Evolutionary conservation across 768 basidiomycete species (phyloP), one percentile per base, ranked within the genome.

Genomic region (Amanita subjunquillea): DNA sequence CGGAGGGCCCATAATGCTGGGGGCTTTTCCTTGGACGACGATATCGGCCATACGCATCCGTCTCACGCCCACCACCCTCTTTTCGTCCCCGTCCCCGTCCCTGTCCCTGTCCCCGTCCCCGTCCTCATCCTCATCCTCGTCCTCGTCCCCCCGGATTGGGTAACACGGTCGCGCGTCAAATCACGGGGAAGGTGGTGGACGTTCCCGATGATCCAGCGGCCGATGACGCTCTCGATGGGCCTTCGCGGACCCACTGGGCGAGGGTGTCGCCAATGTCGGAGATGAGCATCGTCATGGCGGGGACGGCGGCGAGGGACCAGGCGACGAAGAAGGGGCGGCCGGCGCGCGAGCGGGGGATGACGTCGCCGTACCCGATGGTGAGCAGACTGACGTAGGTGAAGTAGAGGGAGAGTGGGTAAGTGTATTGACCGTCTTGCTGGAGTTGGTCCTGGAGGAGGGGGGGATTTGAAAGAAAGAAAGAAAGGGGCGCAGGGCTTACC

Each of bases 251-350:
- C 57, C 61, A 63, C n/a, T 58, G 59, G 0, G 76, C 70, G 22
- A 87, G 65, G 38, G 71, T 69, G 17, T 77, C 74, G 0, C 71
- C 74, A 32, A 83, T 65, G 43, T 77, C 74, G 25, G 76, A 67
- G n/a, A 74, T 71, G 1, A 74, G 54, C 0, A 72, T 65, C 2
- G 72, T 74, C 52, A 74, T 65, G 2, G 70, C 65, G 2, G 71
- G 73, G 0, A 73, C 64, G 1, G 71, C 66, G 22, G 72, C 62
- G 36, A 73, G 56, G 27, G 67, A 68, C 71, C 73, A 73, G 3
- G 72, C 55, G 15, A 74, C 69, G 55, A 72, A 72, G 56, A 74
- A 70, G 0, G 71, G 70, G 43, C 69, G 68, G 0, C 69, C 68
- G 0, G 71, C 61, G 22, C 64, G 58, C 1, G 70, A 68, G 6